Conservation (phyloP, 2,329 filamentous ascomycete genomes). For the Nothophoma quercina region DNA sequence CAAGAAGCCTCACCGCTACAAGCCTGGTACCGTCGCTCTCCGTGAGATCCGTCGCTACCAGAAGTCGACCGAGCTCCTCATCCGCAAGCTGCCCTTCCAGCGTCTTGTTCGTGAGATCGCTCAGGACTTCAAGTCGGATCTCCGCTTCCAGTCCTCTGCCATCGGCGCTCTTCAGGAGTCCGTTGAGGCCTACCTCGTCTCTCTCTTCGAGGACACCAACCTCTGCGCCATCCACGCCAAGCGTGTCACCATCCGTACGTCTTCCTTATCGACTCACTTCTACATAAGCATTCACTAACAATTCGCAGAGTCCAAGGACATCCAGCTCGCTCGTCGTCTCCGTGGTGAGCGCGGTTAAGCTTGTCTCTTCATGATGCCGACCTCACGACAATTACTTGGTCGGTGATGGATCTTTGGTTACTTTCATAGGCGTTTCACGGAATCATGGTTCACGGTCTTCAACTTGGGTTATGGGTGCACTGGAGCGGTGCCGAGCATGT, state of each 20-base stretch:
- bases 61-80: slow-evolving; percentile 84
- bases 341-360: slow-evolving; percentile 62
- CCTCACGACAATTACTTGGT: slow-evolving; percentile 37
- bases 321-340: slow-evolving; percentile 78
- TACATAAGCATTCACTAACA: slow-evolving; percentile 27
- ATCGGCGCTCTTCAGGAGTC: slow-evolving; percentile 94
- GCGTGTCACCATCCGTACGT: slow-evolving; percentile 78
- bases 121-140: slow-evolving; percentile 68
- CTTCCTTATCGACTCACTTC: background rate
- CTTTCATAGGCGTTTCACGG: slow-evolving; percentile 46
- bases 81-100: slow-evolving; percentile 81
- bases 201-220: slow-evolving; percentile 96
- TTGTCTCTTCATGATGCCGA: slow-evolving; percentile 29
- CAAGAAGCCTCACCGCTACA: slow-evolving; percentile 65
- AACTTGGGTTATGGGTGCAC: slow-evolving; percentile 47
- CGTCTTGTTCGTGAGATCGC: slow-evolving; percentile 82
- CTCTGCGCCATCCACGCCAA: slow-evolving; percentile 97
- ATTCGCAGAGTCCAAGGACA: slow-evolving; percentile 85
- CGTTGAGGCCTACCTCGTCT: slow-evolving; percentile 93
- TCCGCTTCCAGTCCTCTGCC: slow-evolving; percentile 96
- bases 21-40: slow-evolving; percentile 76
- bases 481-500: slow-evolving; percentile 47
- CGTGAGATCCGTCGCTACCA: slow-evolving; percentile 93
- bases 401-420: slow-evolving; percentile 37
- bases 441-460: slow-evolving; percentile 48